Percentiles rank a stretch among this genome's conserved stretches.
Conservation (phyloP, 163 green algal species). For the Chlorella variabilis region DNA sequence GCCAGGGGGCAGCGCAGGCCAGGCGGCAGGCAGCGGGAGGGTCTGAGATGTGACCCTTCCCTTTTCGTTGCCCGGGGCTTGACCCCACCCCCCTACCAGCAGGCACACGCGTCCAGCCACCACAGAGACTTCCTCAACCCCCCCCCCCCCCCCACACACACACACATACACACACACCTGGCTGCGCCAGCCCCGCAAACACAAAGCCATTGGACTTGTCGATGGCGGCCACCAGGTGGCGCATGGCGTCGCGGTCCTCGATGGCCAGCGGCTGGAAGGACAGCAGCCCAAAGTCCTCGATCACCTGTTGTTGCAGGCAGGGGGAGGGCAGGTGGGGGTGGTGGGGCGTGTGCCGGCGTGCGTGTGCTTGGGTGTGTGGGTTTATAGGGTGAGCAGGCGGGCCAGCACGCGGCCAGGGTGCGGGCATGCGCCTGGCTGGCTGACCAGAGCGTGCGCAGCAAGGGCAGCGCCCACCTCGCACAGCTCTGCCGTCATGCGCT, state of each 20-base stretch:
- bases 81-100: too few relatives aligned
- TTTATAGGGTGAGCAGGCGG: too few relatives aligned
- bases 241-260: conserved; percentile 77
- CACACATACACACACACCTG: background rate
- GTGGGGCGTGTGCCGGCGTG: background rate
- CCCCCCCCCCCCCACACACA: too few relatives aligned
- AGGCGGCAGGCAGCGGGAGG: background rate
- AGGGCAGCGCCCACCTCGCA: too few relatives aligned
- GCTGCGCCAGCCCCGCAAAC: conserved; percentile 42
- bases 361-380: too few relatives aligned
- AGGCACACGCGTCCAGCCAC: too few relatives aligned
- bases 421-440: too few relatives aligned
- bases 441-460: too few relatives aligned
- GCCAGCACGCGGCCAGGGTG: too few relatives aligned
- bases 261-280: conserved; percentile 86
- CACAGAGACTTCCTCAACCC: too few relatives aligned
- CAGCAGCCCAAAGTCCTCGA: conserved; percentile 94
- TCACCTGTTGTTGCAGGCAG: conserved; percentile 59
- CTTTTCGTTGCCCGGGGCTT: too few relatives aligned
- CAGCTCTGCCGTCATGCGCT: conserved; percentile 42
- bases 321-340: background rate
- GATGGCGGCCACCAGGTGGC: conserved; percentile 64
- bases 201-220: conserved; percentile 89
- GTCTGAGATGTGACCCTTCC: background rate
- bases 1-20: background rate